A percentile compares a stretch with the other conserved stretches of the same genome.
Conservation (phyloP, 768 basidiomycete genomes). For the Cystofilobasidium ferigula region DNA sequence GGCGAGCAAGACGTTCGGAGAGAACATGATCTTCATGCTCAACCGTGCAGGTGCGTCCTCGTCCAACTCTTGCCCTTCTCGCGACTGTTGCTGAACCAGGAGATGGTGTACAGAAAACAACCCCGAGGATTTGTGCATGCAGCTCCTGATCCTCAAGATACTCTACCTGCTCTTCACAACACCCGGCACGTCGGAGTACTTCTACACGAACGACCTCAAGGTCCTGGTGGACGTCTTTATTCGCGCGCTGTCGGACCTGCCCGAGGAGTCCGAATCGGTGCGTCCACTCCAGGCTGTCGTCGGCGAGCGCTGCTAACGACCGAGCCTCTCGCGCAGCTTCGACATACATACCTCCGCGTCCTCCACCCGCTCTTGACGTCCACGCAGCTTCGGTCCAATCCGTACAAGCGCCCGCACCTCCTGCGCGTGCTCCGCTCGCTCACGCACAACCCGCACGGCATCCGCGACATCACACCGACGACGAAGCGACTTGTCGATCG, state of each 20-base stretch:
- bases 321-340: constrained; percentile 46
- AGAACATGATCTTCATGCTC: constrained; percentile 98
- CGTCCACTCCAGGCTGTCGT: constrained; percentile 37
- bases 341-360: constrained; percentile 93
- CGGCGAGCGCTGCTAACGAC: neutral
- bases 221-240: constrained; percentile 96
- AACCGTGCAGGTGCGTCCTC: constrained; percentile 71
- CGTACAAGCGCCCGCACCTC: constrained; percentile 85
- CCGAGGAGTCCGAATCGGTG: constrained; percentile 87
- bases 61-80: neutral
- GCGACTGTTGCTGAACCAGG: neutral
- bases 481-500: constrained; percentile 85
- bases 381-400: constrained; percentile 61
- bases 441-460: constrained; percentile 52
- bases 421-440: constrained; percentile 69
- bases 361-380: constrained; percentile 87
- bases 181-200: constrained; percentile 82
- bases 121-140: constrained; percentile 86
- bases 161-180: constrained; percentile 92
- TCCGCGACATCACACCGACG: constrained; percentile 73
- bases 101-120: constrained; percentile 71
- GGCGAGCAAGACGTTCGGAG: constrained; percentile 87
- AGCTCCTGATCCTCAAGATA: constrained; percentile 83
- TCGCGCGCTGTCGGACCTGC: constrained; percentile 81
- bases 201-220: constrained; percentile 93